phyloP scores from a whole-genome alignment of 495 filamentous ascomycete genomes.

The Aspergillus bridgeri region DNA sequence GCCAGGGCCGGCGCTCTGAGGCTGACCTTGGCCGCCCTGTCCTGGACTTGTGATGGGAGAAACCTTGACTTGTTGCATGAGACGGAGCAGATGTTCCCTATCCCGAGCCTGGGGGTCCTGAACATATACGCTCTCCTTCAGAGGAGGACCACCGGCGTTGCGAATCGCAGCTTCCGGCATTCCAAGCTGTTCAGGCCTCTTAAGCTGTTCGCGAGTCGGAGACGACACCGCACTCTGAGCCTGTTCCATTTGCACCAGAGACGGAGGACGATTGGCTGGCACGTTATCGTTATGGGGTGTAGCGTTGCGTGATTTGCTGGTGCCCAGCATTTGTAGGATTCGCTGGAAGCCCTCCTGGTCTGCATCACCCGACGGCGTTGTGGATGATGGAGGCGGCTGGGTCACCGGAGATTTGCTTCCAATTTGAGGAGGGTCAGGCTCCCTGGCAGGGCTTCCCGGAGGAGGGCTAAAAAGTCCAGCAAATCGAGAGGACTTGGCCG shows the following conservation, averaged over 20 bases:
- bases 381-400: slow-evolving; percentile 26
- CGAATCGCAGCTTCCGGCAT: slow-evolving; percentile 19
- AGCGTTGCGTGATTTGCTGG: slow-evolving; percentile 40
- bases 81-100: slow-evolving; percentile 47
- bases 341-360: slow-evolving; percentile 90
- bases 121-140: slow-evolving; percentile 2
- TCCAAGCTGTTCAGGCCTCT: slow-evolving; percentile 29
- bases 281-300: slow-evolving; percentile 37
- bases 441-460: slow-evolving; percentile 51
- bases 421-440: slow-evolving; percentile 43
- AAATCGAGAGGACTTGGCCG: slow-evolving; percentile 70
- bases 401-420: background rate
- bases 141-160: slow-evolving; percentile 19
- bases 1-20: slow-evolving; percentile 32
- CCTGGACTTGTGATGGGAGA: slow-evolving; percentile 24
- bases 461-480: slow-evolving; percentile 75
- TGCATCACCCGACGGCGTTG: slow-evolving; percentile 51
- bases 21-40: slow-evolving; percentile 27
- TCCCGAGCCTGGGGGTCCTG: slow-evolving; percentile 41
- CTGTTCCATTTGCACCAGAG: slow-evolving; percentile 33
- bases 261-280: slow-evolving; percentile 29
- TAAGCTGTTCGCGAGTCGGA: slow-evolving; percentile 31
- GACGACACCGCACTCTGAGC: slow-evolving; percentile 33
- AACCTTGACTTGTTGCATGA: slow-evolving; percentile 51
- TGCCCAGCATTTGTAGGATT: slow-evolving; percentile 78